Evolutionary conservation across 345 rosid genomes (phyloP), one percentile per base, ranked within the genome.

Genomic region (Microcos paniculata): DNA sequence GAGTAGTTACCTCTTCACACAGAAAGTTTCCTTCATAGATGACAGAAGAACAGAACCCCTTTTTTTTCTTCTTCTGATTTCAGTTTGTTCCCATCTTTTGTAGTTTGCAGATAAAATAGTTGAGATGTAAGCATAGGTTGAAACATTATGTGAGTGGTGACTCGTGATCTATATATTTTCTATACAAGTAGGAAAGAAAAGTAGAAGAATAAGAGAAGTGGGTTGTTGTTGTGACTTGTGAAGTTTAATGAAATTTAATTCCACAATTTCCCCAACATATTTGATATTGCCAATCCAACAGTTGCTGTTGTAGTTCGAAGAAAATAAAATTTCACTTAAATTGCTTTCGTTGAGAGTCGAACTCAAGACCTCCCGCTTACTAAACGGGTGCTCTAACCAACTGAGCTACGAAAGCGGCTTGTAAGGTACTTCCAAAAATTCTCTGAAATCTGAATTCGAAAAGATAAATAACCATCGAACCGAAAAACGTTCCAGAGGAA

Each of bases 291-390:
- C n/a, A n/a, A n/a, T n/a, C 57, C 19, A 48, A 52, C 2, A 6
- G 6, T 35, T 35, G 58, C 43, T 56, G 6, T 56, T 62, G 13
- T 58, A 26, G 59, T 24, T 21, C n/a, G n/a, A n/a, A n/a, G n/a
- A n/a, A n/a, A n/a, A n/a, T n/a, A n/a, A n/a, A n/a, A n/a, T n/a
- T n/a, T n/a, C n/a, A n/a, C n/a, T n/a, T n/a, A n/a, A n/a, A n/a
- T n/a, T 91, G 97, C 96, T 91, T 82, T 92, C 90, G 82, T 90
- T 90, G 97, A 90, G 90, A 93, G 91, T 92, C 26, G 94, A 96
- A 93, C 97, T 92, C 97, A 92, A 90, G 94, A 94, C 96, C 94
- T 94, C 92, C 93, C 90, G 91, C 94, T 91, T 92, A 91, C 92
- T 91, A 92, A 92, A 89, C 96, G 88, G 92, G 91, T 89, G 96